These are phyloP conservation scores for Solioccasus polychromus DNA, from an alignment of 768 basidiomycete species.

Conservation along the genomic window DNA sequence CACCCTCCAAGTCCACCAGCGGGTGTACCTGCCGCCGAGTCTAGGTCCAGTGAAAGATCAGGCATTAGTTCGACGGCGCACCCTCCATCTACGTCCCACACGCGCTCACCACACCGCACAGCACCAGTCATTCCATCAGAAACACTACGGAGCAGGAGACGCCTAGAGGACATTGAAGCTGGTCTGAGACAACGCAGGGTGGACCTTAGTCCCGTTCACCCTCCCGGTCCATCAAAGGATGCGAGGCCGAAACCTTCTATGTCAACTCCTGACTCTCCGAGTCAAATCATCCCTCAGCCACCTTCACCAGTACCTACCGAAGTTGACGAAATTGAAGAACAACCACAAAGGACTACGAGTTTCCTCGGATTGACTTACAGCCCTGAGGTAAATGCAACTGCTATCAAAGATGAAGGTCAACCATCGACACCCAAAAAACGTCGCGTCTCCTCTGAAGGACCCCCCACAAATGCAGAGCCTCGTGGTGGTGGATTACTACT, in stretches of 20 bases:
- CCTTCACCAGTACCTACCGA: constrained; percentile 27
- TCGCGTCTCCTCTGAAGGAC: not conserved
- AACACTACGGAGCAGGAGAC: constrained; percentile 10
- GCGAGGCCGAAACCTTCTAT: not conserved
- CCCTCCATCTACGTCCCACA: too few relatives aligned
- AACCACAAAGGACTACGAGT: constrained; percentile 14
- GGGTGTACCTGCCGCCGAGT: not conserved
- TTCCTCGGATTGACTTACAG: constrained; percentile 24
- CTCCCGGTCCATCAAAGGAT: constrained; percentile 4
- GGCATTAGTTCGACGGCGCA: too few relatives aligned
- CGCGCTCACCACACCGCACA: not conserved
- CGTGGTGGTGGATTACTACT: constrained; percentile 4
- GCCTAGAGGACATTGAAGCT: constrained; percentile 11
- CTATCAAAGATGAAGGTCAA: constrained; percentile 12
- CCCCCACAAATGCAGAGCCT: not conserved
- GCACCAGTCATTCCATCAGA: not conserved
- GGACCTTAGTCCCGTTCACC: constrained; percentile 12
- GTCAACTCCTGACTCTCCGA: not conserved
- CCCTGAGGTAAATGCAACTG: constrained; percentile 8
- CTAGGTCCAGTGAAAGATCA: constrained; percentile 1
- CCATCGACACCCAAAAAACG: constrained; percentile 27
- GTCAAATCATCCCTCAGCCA: constrained; percentile 16
- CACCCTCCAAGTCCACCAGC: not conserved
- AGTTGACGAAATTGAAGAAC: constrained; percentile 18
- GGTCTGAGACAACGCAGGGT: constrained; percentile 17